phyloP scores from a whole-genome alignment of 371 early-diverging fungal species.

The Vavraia culicis region DNA sequence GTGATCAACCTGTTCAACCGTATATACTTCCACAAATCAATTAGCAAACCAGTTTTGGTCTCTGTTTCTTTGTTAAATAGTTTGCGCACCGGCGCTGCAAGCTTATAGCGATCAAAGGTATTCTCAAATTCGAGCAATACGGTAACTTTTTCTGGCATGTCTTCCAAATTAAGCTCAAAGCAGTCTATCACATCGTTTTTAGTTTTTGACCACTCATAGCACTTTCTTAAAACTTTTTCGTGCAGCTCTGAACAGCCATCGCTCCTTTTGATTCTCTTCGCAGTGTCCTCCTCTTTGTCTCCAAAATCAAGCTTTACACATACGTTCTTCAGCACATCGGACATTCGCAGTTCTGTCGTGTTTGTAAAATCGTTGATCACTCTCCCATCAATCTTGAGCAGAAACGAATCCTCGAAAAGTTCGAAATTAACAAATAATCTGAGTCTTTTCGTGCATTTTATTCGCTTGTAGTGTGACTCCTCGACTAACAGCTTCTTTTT shows the following conservation, averaged over 20 bases:
- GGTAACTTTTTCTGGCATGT: background rate
- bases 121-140: slow-evolving; percentile 27
- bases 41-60: slow-evolving; percentile 27
- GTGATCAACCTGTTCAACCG: slow-evolving; percentile 12
- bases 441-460: slow-evolving; percentile 37
- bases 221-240: too few species aligned
- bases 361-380: slow-evolving; percentile 32
- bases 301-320: slow-evolving; percentile 9
- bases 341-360: slow-evolving; percentile 7
- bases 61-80: slow-evolving; percentile 13
- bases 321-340: slow-evolving; percentile 26
- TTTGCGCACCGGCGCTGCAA: slow-evolving; percentile 7
- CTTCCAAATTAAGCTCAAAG: slow-evolving; percentile 12
- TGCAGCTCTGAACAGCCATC: too few species aligned
- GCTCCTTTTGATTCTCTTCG: too few species aligned
- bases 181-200: too few species aligned
- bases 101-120: slow-evolving; percentile 12
- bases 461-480: slow-evolving; percentile 41
- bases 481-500: slow-evolving; percentile 38
- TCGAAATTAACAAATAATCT: slow-evolving; percentile 22
- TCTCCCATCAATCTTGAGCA: slow-evolving; percentile 31
- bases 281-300: slow-evolving; percentile 1
- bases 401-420: slow-evolving; percentile 11
- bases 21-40: slow-evolving; percentile 29
- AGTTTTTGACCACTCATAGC: too few species aligned